These are phyloP conservation scores for Sclerotinia trifoliorum DNA, from an alignment of 2,329 filamentous ascomycete species.

Conservation along the genomic window DNA sequence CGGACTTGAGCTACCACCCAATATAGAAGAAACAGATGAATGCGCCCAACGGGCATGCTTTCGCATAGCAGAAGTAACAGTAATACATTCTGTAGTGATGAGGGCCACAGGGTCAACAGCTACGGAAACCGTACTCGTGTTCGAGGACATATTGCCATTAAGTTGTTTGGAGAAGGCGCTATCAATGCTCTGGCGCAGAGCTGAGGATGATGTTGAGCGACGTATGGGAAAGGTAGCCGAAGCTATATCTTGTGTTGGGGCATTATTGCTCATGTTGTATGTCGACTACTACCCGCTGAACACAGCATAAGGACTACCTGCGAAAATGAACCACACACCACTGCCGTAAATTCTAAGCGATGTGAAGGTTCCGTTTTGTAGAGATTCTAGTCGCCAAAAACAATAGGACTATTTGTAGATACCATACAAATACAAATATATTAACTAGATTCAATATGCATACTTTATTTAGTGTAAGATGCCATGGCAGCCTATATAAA, in stretches of 20 bases:
- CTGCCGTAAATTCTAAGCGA: not conserved
- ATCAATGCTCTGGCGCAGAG: slow-evolving; percentile 18
- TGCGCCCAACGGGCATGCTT: slow-evolving; percentile 96
- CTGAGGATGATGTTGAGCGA: slow-evolving; percentile 24
- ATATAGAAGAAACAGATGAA: slow-evolving; percentile 91
- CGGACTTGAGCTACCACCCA: slow-evolving; percentile 65
- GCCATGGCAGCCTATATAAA: slow-evolving; percentile 3
- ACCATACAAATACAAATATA: not conserved
- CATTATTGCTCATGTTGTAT: slow-evolving; percentile 38
- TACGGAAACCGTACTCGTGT: slow-evolving; percentile 58
- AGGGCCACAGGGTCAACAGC: slow-evolving; percentile 88
- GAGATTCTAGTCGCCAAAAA: not conserved
- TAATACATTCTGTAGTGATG: slow-evolving; percentile 98
- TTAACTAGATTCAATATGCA: slow-evolving; percentile 2
- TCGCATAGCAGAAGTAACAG: slow-evolving; percentile 95
- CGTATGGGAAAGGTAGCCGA: slow-evolving; percentile 26
- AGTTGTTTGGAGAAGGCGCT: slow-evolving; percentile 20
- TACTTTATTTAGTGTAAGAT: not conserved
- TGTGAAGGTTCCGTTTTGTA: not conserved
- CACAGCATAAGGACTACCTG: slow-evolving; percentile 19
- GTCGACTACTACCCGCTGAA: slow-evolving; percentile 25
- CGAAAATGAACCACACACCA: not conserved
- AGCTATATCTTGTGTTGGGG: slow-evolving; percentile 28
- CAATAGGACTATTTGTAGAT: not conserved
- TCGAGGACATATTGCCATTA: slow-evolving; percentile 32